Conservation (phyloP, 2,329 filamentous ascomycete genomes). For the Xylariomycetidae sp. region DNA sequence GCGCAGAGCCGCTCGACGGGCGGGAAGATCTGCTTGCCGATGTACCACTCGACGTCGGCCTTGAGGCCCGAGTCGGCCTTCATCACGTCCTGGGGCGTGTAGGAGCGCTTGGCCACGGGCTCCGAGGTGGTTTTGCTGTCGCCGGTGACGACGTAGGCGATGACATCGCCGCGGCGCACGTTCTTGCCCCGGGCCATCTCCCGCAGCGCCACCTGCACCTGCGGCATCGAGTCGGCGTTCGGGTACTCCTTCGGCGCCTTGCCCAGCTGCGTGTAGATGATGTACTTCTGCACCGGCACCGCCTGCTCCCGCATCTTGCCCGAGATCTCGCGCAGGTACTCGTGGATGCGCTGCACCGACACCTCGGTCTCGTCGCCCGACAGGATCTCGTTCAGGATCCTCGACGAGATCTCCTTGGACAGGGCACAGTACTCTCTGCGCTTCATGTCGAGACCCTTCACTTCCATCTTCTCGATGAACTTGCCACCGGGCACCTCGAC, state of each 20-base stretch:
- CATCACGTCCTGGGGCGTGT: constrained; percentile 75
- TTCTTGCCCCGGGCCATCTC: constrained; percentile 82
- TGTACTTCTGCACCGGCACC: constrained; percentile 80
- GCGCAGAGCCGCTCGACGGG: constrained; percentile 96
- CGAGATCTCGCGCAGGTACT: constrained; percentile 81
- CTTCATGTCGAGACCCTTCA: constrained; percentile 98
- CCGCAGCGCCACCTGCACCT: constrained; percentile 89
- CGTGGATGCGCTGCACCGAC: constrained; percentile 84
- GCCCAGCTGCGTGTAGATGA: constrained; percentile 95
- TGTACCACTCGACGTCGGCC: constrained; percentile 95
- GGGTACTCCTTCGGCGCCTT: constrained; percentile 92
- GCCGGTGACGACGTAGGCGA: constrained; percentile 88
- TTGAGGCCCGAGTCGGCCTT: constrained; percentile 69
- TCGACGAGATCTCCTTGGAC: constrained; percentile 89
- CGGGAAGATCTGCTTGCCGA: constrained; percentile 96
- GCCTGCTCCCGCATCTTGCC: constrained; percentile 76
- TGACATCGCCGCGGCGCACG: constrained; percentile 89
- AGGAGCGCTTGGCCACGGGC: constrained; percentile 79
- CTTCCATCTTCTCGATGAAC: constrained; percentile 89
- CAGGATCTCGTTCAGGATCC: constrained; percentile 87
- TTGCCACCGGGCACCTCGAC: constrained; percentile 76
- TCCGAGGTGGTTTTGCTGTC: constrained; percentile 58
- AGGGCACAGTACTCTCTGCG: constrained; percentile 93
- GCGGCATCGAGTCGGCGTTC: constrained; percentile 90
- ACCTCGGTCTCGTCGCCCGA: constrained; percentile 89